Evolutionary conservation across 176 grass and related monocot species (phyloP).

Genomic region (Avena insularis): DNA sequence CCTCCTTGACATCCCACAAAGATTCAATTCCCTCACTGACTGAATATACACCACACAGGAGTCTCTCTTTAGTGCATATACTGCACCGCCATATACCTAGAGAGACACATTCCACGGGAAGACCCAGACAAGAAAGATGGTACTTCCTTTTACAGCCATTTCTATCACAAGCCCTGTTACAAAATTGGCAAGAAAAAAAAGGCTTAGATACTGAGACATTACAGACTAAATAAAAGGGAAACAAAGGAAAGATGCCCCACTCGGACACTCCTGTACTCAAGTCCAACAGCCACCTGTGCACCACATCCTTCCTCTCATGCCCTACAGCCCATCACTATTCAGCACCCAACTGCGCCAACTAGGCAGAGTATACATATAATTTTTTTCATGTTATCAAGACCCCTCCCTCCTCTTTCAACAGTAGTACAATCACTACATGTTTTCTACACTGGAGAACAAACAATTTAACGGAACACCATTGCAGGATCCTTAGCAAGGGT

Average conservation of each 20-base stretch:
- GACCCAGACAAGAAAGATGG: constrained; percentile 80
- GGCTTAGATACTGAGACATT: constrained; percentile 20
- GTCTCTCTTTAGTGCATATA: constrained; percentile 66
- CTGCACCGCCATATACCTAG: constrained; percentile 76
- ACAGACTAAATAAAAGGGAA: not conserved
- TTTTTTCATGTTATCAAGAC: not conserved
- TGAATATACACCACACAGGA: constrained; percentile 71
- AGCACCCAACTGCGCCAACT: not conserved
- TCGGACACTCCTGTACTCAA: not conserved
- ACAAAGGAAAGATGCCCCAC: not conserved
- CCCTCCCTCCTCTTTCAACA: not conserved
- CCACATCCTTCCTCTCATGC: not conserved
- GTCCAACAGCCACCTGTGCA: not conserved
- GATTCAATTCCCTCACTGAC: constrained; percentile 74
- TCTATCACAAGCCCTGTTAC: constrained; percentile 67
- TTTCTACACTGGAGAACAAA: constrained; percentile 17
- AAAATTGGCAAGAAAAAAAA: constrained; percentile 29
- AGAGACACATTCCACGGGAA: constrained; percentile 55
- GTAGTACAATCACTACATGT: constrained; percentile 21
- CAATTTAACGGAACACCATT: not conserved
- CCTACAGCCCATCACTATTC: not conserved
- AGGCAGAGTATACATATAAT: not conserved
- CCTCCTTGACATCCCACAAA: constrained; percentile 86
- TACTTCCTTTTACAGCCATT: constrained; percentile 68
- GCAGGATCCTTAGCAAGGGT: not conserved